Evolutionary conservation across 2,329 filamentous ascomycete species (phyloP).

Genomic region (Sporothrix protearum): DNA sequence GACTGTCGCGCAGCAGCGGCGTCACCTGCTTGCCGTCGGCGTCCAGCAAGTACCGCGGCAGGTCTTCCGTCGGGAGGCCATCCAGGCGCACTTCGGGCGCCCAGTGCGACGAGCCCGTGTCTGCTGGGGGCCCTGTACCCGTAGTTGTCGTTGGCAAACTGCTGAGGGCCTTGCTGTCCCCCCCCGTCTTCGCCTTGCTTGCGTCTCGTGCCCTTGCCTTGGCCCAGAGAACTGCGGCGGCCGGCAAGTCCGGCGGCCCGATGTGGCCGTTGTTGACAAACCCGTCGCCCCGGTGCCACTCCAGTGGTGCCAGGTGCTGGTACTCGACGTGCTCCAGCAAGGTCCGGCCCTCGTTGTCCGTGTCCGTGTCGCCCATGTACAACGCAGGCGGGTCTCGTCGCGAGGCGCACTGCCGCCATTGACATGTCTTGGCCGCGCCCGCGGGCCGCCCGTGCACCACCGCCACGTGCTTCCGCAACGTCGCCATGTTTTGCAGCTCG

Average conservation of each 20-base stretch:
- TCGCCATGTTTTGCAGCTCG: slow-evolving; percentile 60
- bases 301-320: slow-evolving; percentile 50
- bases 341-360: slow-evolving; percentile 28
- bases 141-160: too few species aligned
- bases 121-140: background rate
- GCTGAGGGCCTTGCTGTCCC: background rate
- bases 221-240: slow-evolving; percentile 27
- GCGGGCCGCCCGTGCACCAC: slow-evolving; percentile 44
- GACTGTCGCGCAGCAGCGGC: slow-evolving; percentile 50
- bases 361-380: slow-evolving; percentile 5
- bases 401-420: slow-evolving; percentile 43
- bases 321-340: slow-evolving; percentile 53
- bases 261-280: slow-evolving; percentile 41
- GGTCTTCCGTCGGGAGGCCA: slow-evolving; percentile 20
- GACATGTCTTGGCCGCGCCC: slow-evolving; percentile 31
- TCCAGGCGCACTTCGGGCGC: slow-evolving; percentile 2
- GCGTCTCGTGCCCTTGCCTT: background rate
- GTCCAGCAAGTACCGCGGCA: slow-evolving; percentile 52
- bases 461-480: slow-evolving; percentile 52
- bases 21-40: slow-evolving; percentile 54
- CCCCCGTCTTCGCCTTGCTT: slow-evolving; percentile 11
- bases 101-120: background rate
- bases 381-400: slow-evolving; percentile 24
- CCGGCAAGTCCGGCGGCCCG: slow-evolving; percentile 8
- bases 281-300: slow-evolving; percentile 60